phyloP scores from a whole-genome alignment of 2,329 filamentous ascomycete species.

The Verticillium nonalfalfae region DNA sequence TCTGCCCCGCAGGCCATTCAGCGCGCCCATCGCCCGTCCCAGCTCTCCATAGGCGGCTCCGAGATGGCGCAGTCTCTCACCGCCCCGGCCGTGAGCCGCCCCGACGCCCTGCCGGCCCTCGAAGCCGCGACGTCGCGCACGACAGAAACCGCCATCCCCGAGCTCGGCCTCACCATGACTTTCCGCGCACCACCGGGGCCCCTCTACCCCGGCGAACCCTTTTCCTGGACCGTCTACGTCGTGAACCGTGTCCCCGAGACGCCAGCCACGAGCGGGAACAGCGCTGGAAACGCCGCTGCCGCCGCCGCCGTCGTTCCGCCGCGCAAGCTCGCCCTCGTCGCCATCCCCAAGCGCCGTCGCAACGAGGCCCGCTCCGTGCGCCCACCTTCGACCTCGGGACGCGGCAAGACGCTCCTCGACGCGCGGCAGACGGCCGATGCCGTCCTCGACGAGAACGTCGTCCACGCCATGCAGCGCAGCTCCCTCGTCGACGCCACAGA shows the following conservation, averaged over 20 bases:
- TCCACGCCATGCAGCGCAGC: constrained; percentile 65
- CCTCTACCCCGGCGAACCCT: constrained; percentile 58
- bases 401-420: constrained; percentile 11
- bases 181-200: constrained; percentile 55
- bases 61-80: constrained; percentile 47
- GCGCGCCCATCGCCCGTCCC: constrained; percentile 55
- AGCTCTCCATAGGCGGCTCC: constrained; percentile 55
- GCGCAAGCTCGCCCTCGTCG: constrained; percentile 65
- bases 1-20: constrained; percentile 51
- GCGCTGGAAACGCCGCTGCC: constrained; percentile 20
- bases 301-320: constrained; percentile 18
- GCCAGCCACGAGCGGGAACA: no score
- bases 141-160: constrained; percentile 41
- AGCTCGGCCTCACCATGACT: constrained; percentile 70
- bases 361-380: constrained; percentile 46
- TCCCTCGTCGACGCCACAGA: constrained; percentile 58
- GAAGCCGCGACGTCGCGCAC: constrained; percentile 43
- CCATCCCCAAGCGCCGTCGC: constrained; percentile 58
- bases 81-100: constrained; percentile 50
- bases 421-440: constrained; percentile 50
- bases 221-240: constrained; percentile 68
- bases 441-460: constrained; percentile 63
- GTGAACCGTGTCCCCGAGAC: constrained; percentile 55
- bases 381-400: constrained; percentile 46
- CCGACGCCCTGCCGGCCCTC: constrained; percentile 53